Evolutionary conservation across 2,329 filamentous ascomycete species (phyloP).

Genomic region (Diaporthe destruens): DNA sequence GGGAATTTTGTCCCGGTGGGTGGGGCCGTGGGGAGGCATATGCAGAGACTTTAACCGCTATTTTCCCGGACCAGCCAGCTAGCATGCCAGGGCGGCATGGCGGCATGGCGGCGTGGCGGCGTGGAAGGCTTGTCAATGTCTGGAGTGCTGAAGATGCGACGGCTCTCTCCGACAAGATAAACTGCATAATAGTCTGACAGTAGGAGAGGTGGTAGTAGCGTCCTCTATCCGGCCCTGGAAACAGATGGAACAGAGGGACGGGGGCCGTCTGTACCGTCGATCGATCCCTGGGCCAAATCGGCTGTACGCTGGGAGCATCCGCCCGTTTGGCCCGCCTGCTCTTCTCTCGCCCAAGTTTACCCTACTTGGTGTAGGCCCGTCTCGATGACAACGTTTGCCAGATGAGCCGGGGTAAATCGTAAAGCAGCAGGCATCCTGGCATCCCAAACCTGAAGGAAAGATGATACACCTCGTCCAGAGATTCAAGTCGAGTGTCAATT

Average conservation of each 20-base stretch:
- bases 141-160: slow-evolving; percentile 28
- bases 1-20: slow-evolving; percentile 14
- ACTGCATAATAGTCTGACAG: background rate
- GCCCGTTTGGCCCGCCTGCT: background rate
- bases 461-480: slow-evolving; percentile 7
- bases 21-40: slow-evolving; percentile 25
- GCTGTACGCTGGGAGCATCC: slow-evolving; percentile 8
- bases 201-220: no score
- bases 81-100: slow-evolving; percentile 1
- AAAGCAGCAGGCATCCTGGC: background rate
- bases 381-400: background rate
- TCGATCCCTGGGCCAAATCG: background rate
- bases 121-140: slow-evolving; percentile 14
- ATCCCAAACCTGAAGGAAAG: background rate
- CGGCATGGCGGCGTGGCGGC: background rate
- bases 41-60: slow-evolving; percentile 30
- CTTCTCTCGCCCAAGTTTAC: background rate
- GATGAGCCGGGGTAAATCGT: background rate
- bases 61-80: slow-evolving; percentile 9
- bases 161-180: slow-evolving; percentile 17
- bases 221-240: background rate
- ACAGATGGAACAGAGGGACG: background rate
- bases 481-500: slow-evolving; percentile 14
- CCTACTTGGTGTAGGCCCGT: background rate
- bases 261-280: slow-evolving; percentile 21